A percentile compares a stretch with the other conserved stretches of the same genome.
Conservation (phyloP, 2,329 filamentous ascomycete genomes). For the Aspergillus calidoustus region DNA sequence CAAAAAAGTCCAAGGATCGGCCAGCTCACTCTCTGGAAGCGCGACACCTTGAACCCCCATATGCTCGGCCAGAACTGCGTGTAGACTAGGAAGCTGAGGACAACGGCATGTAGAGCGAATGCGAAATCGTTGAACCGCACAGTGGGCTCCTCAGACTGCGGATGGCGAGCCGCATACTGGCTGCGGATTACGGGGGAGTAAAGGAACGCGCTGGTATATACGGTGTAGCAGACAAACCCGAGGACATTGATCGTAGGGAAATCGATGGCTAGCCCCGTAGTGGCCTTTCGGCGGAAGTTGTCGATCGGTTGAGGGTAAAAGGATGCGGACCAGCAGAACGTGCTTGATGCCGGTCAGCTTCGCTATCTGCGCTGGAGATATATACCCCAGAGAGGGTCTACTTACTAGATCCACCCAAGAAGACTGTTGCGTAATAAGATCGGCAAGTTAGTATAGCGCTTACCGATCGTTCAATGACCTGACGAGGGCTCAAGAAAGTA, state of each 20-base stretch:
- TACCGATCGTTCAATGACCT: not conserved
- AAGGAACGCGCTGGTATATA: slow-evolving; percentile 76
- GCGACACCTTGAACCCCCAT: slow-evolving; percentile 75
- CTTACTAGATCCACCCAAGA: slow-evolving; percentile 74
- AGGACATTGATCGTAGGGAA: slow-evolving; percentile 75
- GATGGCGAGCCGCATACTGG: slow-evolving; percentile 84
- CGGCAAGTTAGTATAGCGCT: slow-evolving; percentile 35
- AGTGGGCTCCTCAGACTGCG: slow-evolving; percentile 73
- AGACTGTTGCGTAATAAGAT: slow-evolving; percentile 47
- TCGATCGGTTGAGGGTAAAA: slow-evolving; percentile 91
- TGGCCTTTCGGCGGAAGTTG: slow-evolving; percentile 77
- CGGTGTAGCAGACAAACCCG: slow-evolving; percentile 69
- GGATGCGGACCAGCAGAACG: slow-evolving; percentile 77
- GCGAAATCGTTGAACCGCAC: slow-evolving; percentile 88
- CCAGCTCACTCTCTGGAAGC: slow-evolving; percentile 59
- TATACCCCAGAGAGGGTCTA: slow-evolving; percentile 3
- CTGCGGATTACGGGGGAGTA: slow-evolving; percentile 76
- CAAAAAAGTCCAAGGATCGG: slow-evolving; percentile 71
- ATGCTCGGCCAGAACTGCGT: slow-evolving; percentile 73
- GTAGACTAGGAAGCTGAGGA: slow-evolving; percentile 73
- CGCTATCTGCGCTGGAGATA: not conserved
- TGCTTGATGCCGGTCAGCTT: slow-evolving; percentile 43
- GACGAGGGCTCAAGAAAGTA: not conserved
- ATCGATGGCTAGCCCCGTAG: slow-evolving; percentile 82
- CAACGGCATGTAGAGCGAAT: slow-evolving; percentile 80